Conservation (phyloP, 495 filamentous ascomycete genomes). For the Aspergillus kassunensis region DNA sequence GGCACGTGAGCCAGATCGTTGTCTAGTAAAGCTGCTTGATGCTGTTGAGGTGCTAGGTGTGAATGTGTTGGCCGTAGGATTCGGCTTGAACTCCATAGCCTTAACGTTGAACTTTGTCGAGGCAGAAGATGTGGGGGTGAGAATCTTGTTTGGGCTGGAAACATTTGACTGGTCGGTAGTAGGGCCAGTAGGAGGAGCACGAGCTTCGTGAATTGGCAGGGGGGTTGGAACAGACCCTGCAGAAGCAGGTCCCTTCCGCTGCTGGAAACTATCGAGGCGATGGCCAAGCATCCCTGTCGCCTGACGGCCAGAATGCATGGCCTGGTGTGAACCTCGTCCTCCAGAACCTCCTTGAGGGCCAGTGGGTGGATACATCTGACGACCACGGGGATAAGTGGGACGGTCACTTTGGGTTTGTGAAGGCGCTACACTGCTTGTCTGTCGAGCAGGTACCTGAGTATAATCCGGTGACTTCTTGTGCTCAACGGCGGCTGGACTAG, state of each 20-base stretch:
- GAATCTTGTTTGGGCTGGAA: constrained; percentile 44
- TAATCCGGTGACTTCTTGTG: constrained; percentile 29
- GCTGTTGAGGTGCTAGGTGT: constrained; percentile 64
- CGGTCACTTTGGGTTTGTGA: constrained; percentile 39
- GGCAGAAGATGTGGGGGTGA: constrained; percentile 47
- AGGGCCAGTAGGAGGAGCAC: constrained; percentile 47
- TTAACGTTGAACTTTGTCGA: constrained; percentile 74
- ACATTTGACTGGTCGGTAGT: constrained; percentile 40
- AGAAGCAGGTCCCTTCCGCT: constrained; percentile 49
- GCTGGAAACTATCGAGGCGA: constrained; percentile 54
- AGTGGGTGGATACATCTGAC: constrained; percentile 46
- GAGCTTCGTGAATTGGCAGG: constrained; percentile 52
- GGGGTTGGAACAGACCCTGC: constrained; percentile 46
- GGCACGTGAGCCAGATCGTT: constrained; percentile 49
- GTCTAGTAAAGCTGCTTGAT: constrained; percentile 45
- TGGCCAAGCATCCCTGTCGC: constrained; percentile 48
- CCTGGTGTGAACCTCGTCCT: constrained; percentile 39
- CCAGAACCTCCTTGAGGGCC: constrained; percentile 36
- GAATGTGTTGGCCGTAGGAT: constrained; percentile 71
- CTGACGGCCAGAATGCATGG: constrained; percentile 37
- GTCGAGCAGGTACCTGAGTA: constrained; percentile 24
- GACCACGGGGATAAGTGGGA: constrained; percentile 38
- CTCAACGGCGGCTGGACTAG: constrained; percentile 29
- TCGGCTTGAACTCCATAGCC: constrained; percentile 80
- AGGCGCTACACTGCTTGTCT: constrained; percentile 30